Percentiles rank a stretch among this genome's conserved stretches.
phyloP scores from a whole-genome alignment of 331 rosid genomes.

The Rosa hybrid region DNA sequence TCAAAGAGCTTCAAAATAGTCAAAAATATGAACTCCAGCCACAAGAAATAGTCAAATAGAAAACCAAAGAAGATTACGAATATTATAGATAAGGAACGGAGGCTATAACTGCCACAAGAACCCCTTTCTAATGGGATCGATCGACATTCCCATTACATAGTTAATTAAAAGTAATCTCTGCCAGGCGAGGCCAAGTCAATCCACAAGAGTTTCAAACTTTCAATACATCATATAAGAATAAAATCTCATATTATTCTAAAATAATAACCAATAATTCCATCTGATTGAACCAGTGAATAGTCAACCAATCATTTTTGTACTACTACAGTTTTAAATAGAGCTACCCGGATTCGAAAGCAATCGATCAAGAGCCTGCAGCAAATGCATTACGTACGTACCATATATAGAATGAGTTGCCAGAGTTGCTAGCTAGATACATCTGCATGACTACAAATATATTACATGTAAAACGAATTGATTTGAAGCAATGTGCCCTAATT shows the following conservation, averaged over 20 bases:
- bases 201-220: background rate
- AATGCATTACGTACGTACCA: background rate
- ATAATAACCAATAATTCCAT: background rate
- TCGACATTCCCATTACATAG: background rate
- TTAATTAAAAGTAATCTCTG: background rate
- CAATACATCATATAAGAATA: background rate
- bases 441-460: background rate
- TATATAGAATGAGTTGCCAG: too few species aligned
- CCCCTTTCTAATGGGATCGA: background rate
- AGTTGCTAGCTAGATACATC: background rate
- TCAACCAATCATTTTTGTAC: background rate
- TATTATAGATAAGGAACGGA: background rate
- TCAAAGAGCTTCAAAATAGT: background rate
- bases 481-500: background rate
- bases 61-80: background rate
- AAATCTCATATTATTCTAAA: background rate
- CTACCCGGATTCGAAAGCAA: background rate
- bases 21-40: background rate
- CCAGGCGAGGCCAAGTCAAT: background rate
- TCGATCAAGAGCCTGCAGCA: background rate
- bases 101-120: background rate
- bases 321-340: background rate
- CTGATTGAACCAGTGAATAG: background rate
- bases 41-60: background rate
- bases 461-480: background rate